Percentiles rank a stretch among this genome's conserved stretches.
phyloP scores from a whole-genome alignment of 2,329 filamentous ascomycete genomes.

The Bipolaris victoriae region DNA sequence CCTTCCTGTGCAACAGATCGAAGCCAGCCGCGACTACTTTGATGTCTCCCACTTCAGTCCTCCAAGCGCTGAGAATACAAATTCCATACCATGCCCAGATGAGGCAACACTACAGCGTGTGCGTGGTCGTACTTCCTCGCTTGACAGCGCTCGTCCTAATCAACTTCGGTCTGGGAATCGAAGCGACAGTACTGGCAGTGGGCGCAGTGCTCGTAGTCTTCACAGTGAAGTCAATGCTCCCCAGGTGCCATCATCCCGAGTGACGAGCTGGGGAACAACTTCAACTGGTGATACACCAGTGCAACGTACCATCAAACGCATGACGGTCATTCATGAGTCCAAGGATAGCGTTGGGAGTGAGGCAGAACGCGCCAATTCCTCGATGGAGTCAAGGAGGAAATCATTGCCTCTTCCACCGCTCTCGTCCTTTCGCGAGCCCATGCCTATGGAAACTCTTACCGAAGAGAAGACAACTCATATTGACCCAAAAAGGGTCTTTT shows the following conservation, averaged over 20 bases:
- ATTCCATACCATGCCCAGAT: slow-evolving; percentile 47
- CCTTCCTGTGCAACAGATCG: slow-evolving; percentile 61
- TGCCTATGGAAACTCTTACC: slow-evolving; percentile 37
- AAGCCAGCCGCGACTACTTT: slow-evolving; percentile 53
- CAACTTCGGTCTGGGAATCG: slow-evolving; percentile 28
- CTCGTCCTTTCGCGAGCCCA: slow-evolving; percentile 40
- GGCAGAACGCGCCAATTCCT: slow-evolving; percentile 19
- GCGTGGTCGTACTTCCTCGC: slow-evolving; percentile 33
- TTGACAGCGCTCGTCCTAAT: slow-evolving; percentile 22
- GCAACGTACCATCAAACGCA: slow-evolving; percentile 60
- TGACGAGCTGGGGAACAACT: slow-evolving; percentile 76
- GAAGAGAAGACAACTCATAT: slow-evolving; percentile 35
- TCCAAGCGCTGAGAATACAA: slow-evolving; percentile 37
- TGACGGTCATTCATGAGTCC: slow-evolving; percentile 69
- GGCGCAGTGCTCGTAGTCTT: slow-evolving; percentile 34
- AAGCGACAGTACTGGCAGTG: slow-evolving; percentile 32
- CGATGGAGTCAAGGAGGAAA: slow-evolving; percentile 21
- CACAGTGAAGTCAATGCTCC: slow-evolving; percentile 55
- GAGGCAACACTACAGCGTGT: slow-evolving; percentile 55
- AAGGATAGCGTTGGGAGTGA: slow-evolving; percentile 45
- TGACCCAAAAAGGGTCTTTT: slow-evolving; percentile 46
- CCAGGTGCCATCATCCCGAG: slow-evolving; percentile 58
- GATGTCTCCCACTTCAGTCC: slow-evolving; percentile 19
- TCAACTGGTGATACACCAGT: slow-evolving; percentile 62
- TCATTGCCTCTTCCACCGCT: slow-evolving; percentile 28